phyloP scores from a whole-genome alignment of 306 rosid species.

The Dalbergia cultrata region DNA sequence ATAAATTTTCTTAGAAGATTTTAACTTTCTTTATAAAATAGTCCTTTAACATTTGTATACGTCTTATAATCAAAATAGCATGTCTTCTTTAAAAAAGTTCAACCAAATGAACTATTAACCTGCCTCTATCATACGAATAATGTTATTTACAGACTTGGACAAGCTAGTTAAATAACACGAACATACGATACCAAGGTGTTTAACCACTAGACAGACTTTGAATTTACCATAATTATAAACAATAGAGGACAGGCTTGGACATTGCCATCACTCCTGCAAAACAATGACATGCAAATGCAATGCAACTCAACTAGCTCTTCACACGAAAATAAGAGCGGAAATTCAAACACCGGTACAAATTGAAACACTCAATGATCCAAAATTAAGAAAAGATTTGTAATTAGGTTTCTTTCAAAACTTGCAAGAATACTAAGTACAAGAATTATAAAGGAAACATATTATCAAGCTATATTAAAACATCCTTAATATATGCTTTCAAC shows the following conservation, averaged over 20 bases:
- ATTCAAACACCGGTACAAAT: neutral
- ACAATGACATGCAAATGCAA: too few relatives aligned
- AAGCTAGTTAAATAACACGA: too few relatives aligned
- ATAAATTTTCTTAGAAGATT: too few relatives aligned
- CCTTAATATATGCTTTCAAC: slow-evolving; percentile 25
- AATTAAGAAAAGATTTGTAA: neutral
- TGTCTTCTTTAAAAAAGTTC: too few relatives aligned
- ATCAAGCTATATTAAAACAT: neutral
- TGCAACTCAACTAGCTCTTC: neutral
- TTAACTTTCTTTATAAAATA: too few relatives aligned
- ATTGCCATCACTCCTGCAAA: neutral
- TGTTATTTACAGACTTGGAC: too few relatives aligned
- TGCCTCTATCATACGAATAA: too few relatives aligned
- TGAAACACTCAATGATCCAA: neutral
- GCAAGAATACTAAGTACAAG: neutral
- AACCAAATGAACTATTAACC: too few relatives aligned
- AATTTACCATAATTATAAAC: neutral
- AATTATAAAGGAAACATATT: too few relatives aligned
- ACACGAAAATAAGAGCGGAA: neutral
- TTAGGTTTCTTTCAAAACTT: slow-evolving; percentile 10
- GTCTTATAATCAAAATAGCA: too few relatives aligned
- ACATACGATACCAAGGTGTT: neutral
- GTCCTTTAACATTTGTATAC: too few relatives aligned
- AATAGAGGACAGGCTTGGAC: neutral
- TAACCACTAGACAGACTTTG: neutral